Base-by-base conservation (phyloP, 2,329 filamentous ascomycete genomes). In the Penicillium hordei region DNA sequence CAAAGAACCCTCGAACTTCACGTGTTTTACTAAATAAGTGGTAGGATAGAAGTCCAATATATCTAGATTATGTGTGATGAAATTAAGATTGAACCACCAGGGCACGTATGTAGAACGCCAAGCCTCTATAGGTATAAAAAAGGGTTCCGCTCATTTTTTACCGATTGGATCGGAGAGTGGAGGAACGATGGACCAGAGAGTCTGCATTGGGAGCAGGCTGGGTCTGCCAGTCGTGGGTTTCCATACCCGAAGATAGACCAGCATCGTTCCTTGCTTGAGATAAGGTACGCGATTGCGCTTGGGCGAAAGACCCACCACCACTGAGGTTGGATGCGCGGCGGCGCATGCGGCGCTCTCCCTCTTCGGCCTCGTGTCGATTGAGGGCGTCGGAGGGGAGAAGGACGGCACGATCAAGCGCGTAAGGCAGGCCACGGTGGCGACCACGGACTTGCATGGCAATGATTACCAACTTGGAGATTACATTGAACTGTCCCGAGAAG, bases 401-500 rank as follows among this genome's bases (percentile, higher is more conserved):
- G 53, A 90, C 88, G 31, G 88, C 88, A 48, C 87, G 83, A 65
- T 91, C 88, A 8, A 89, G 74, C 70, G 91, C 74, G 65, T 88
- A 87, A 0, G 86, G 86, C 0, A 88, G 73, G 33, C 86, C 86
- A 76, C 86, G 83, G 66, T 88, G 86, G 6, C 86, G 79, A 31
- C 86, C 86, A 61, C 86, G 84, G 57, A 88, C 76, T 75, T 86
- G 83, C 85, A 88, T 88, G 12, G 85, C 85, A 60, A 87, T 83
- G 65, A 88, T 85, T 62, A 88, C 79, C 59, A 88, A 79, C 67
- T 87, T 88, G 19, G 81, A 84, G 7, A 96, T 75, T 0, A 87
- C 82, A 13, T 82, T 85, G 73, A 99, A 97, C 65, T 97, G 86
- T 0, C 84, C 88, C 33, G 86, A 92, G 63, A 99, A 91, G 0